These are phyloP conservation scores for Venturia nashicola DNA, from an alignment of 2,329 filamentous ascomycete genomes.

Conservation along the genomic window DNA sequence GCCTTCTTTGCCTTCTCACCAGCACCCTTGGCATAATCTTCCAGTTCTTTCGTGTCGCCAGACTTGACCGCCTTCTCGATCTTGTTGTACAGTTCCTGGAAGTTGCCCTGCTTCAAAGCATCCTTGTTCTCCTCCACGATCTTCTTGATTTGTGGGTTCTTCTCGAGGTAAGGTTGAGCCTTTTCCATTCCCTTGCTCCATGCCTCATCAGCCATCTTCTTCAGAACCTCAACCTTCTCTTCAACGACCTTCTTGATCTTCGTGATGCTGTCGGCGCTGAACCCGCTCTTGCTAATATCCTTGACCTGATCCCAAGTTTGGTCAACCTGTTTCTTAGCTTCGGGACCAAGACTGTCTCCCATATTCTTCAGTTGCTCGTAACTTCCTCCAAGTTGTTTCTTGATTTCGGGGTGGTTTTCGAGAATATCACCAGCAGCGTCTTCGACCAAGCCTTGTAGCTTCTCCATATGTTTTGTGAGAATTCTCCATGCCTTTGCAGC, in stretches of 20 bases:
- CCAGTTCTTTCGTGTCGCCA: constrained; percentile 46
- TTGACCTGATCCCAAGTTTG: constrained; percentile 56
- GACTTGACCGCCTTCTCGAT: constrained; percentile 49
- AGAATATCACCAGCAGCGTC: constrained; percentile 54
- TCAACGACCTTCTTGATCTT: constrained; percentile 50
- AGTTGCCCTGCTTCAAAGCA: constrained; percentile 53
- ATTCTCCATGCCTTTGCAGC: constrained; percentile 49
- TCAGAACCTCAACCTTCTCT: constrained; percentile 56
- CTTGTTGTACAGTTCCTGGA: constrained; percentile 50
- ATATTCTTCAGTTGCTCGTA: constrained; percentile 58
- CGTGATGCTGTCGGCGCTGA: constrained; percentile 42
- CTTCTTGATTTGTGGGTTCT: constrained; percentile 64
- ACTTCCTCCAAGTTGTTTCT: constrained; percentile 58
- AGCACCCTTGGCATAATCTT: constrained; percentile 48
- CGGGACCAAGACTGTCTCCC: constrained; percentile 57
- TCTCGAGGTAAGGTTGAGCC: constrained; percentile 60
- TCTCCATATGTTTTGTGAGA: constrained; percentile 47
- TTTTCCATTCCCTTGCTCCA: constrained; percentile 62
- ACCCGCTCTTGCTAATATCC: constrained; percentile 49
- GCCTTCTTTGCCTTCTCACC: constrained; percentile 47
- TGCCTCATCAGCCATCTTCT: constrained; percentile 56
- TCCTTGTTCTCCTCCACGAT: constrained; percentile 60
- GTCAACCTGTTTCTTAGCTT: constrained; percentile 65
- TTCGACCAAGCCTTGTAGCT: constrained; percentile 48
- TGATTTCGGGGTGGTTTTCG: constrained; percentile 60